Evolutionary conservation across 306 rosid species (phyloP).

Genomic region (Malus asiatica): DNA sequence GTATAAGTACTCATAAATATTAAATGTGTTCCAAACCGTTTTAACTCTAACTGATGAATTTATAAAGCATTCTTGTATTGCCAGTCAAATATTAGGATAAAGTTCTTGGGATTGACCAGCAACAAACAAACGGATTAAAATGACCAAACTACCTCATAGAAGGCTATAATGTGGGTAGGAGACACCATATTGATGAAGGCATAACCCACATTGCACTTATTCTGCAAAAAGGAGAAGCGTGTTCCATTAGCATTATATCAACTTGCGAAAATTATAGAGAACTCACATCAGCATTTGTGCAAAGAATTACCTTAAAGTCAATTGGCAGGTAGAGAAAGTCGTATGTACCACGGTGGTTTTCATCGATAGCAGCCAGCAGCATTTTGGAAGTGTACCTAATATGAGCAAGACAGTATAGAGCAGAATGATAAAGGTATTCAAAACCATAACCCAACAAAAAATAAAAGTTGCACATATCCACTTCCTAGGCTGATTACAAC

Average conservation of each 20-base stretch:
- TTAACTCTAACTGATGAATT: not conserved
- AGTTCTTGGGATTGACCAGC: not conserved
- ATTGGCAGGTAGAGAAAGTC: constrained; percentile 89
- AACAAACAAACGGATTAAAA: not conserved
- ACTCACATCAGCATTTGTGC: constrained; percentile 1
- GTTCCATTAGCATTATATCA: constrained; percentile 16
- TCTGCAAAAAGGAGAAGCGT: constrained; percentile 39
- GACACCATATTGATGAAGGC: constrained; percentile 97
- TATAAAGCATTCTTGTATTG: not conserved
- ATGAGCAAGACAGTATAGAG: constrained; percentile 11
- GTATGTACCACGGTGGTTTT: constrained; percentile 71
- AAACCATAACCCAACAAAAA: not conserved
- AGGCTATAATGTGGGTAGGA: constrained; percentile 70
- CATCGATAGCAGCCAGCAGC: constrained; percentile 90
- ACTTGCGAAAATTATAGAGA: not conserved
- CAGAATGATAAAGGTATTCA: constrained; percentile 12
- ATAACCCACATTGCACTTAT: constrained; percentile 95
- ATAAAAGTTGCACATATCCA: not conserved
- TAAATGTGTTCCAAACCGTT: not conserved
- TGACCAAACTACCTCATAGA: constrained; percentile 54
- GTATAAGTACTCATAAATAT: not conserved
- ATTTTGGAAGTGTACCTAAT: constrained; percentile 84
- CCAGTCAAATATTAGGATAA: not conserved
- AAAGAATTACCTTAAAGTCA: constrained; percentile 66
- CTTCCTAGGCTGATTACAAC: not conserved